Conservation (phyloP, 2,329 filamentous ascomycete species). For the Apiospora sp. region DNA sequence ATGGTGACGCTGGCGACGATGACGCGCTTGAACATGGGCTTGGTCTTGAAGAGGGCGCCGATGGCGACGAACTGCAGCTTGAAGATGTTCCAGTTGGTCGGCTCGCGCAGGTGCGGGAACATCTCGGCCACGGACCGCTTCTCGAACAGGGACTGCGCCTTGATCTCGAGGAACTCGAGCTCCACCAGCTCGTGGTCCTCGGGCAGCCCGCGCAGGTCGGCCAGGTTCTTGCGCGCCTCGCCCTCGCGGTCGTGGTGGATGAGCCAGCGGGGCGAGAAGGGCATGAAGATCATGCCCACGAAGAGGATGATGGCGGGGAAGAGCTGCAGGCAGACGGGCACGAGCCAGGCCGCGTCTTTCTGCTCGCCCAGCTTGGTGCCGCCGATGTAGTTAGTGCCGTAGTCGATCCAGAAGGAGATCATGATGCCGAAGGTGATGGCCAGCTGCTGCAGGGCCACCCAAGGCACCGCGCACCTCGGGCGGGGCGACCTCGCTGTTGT, state of each 20-base stretch:
- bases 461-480: slow-evolving; percentile 52
- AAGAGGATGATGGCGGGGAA: slow-evolving; percentile 72
- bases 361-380: slow-evolving; percentile 56
- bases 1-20: slow-evolving; percentile 69
- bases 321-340: slow-evolving; percentile 77
- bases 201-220: slow-evolving; percentile 68
- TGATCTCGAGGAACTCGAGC: slow-evolving; percentile 84
- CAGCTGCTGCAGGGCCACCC: slow-evolving; percentile 58
- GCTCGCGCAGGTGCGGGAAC: slow-evolving; percentile 70
- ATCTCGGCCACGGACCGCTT: slow-evolving; percentile 72
- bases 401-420: slow-evolving; percentile 70
- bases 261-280: slow-evolving; percentile 80
- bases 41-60: slow-evolving; percentile 68
- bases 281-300: slow-evolving; percentile 80
- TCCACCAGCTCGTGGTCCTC: slow-evolving; percentile 73
- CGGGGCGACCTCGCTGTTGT: slow-evolving; percentile 56
- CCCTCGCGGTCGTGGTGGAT: slow-evolving; percentile 69
- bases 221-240: slow-evolving; percentile 70
- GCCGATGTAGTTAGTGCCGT: slow-evolving; percentile 72
- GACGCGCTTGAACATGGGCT: slow-evolving; percentile 72
- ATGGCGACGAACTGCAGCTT: slow-evolving; percentile 76
- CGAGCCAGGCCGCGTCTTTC: slow-evolving; percentile 74
- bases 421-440: slow-evolving; percentile 69
- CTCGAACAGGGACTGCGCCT: slow-evolving; percentile 80
- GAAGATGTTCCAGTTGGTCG: slow-evolving; percentile 68